These are phyloP conservation scores for Centrapalus pauciflorus DNA, from an alignment of 129 eudicot genomes.

Conservation along the genomic window DNA sequence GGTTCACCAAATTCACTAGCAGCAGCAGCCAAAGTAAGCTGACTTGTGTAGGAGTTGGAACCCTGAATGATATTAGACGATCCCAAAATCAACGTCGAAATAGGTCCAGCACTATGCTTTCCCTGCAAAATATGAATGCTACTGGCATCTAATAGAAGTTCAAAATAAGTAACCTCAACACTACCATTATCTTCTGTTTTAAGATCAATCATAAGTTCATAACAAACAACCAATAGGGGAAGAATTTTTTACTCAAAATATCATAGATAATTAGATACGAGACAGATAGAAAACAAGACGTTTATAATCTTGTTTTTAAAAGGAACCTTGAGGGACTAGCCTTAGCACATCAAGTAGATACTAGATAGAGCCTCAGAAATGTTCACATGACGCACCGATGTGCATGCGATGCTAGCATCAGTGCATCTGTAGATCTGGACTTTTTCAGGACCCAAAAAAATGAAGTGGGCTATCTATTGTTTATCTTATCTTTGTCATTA, in stretches of 20 bases:
- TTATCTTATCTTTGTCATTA: too few species aligned
- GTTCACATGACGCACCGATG: too few species aligned
- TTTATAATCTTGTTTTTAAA: too few species aligned
- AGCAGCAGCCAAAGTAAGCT: slow-evolving; percentile 38
- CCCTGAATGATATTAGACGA: slow-evolving; percentile 53
- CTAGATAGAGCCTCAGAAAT: too few species aligned
- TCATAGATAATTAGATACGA: neutral
- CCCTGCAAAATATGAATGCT: slow-evolving; percentile 25
- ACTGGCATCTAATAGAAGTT: slow-evolving; percentile 14
- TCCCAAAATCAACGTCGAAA: slow-evolving; percentile 40
- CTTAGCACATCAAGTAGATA: too few species aligned
- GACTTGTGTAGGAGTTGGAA: slow-evolving; percentile 42
- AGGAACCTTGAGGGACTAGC: too few species aligned
- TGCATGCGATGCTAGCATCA: too few species aligned
- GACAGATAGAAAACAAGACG: neutral
- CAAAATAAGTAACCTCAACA: neutral
- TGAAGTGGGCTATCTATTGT: too few species aligned
- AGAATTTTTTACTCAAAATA: neutral
- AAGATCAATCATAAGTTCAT: neutral
- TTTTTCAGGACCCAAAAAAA: too few species aligned
- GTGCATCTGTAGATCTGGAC: too few species aligned
- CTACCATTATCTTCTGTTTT: neutral
- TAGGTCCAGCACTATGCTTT: slow-evolving; percentile 40
- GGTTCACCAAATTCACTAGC: slow-evolving; percentile 37
- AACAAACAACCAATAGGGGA: neutral